Evolutionary conservation across 352 stramenopile genomes (phyloP), one percentile per base, ranked within the genome.

Genomic region (Phytophthora vignae): DNA sequence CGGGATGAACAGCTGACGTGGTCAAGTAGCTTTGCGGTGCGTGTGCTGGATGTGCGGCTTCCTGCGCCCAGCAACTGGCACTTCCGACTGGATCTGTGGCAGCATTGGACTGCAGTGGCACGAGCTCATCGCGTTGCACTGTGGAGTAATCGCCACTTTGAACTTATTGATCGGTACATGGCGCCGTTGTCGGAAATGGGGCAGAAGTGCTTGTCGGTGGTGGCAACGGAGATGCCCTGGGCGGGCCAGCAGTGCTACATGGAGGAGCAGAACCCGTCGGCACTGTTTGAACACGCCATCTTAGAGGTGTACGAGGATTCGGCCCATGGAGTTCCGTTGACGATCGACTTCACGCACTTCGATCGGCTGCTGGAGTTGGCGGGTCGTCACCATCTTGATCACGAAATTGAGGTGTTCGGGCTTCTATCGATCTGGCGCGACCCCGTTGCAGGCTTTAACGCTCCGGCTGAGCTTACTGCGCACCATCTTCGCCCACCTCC

Each of bases 11-110:
- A 86, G 21, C 44, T 92, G 15, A 87, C 80, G 17, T 94, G 87
- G 87, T 81, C 71, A 6, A 92, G 84, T 25, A 82, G 52, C 10
- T 68, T 93, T 38, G 64, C 80, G 1, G 55, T 94, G 6, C 81
- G 80, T 29, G 83, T 94, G 2, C 81, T 80, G 19, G 79, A 81
- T 54, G 75, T 93, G 1, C 58, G 69, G 19, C 76, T 95, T 4
- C 83, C 85, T 4, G 49, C 65, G 5, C 85, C 87, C 1, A 68
- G 38, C 10, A 70, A 86, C 17, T 93, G 81, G 74, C 56, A 38
- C 2, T 95, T 95, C 69, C 84, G 91, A 69, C 60, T 95, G 60
- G 87, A 95, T 69, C 67, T 94, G 15, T 94, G 87, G 87, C 87
- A 95, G 60, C 87, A 95, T 55, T 79, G 83, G 59, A 85, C 81